These are phyloP conservation scores for Hortiboletus campestris DNA, from an alignment of 768 basidiomycete species.

Conservation along the genomic window DNA sequence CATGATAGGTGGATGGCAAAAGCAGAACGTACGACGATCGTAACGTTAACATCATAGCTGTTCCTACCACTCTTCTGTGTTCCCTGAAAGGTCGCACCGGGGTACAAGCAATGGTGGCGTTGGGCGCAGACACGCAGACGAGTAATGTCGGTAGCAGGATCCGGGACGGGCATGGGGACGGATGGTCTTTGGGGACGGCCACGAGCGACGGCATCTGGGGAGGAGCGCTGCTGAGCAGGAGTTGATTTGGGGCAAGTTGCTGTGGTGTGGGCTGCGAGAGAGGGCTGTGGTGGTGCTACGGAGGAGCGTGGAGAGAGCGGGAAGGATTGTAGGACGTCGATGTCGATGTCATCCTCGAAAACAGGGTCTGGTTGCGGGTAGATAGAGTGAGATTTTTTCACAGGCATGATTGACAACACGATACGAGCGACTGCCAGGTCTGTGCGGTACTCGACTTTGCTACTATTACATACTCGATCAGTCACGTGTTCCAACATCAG, in stretches of 20 bases:
- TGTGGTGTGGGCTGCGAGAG: slow-evolving; percentile 15
- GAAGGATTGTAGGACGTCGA: slow-evolving; percentile 20
- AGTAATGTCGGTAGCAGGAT: slow-evolving; percentile 73
- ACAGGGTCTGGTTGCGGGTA: slow-evolving; percentile 23
- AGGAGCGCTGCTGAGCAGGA: slow-evolving; percentile 18
- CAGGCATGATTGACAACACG: slow-evolving; percentile 24
- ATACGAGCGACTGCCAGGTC: slow-evolving; percentile 16
- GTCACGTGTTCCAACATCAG: slow-evolving; percentile 11
- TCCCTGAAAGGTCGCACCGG: slow-evolving; percentile 85
- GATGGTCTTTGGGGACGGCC: slow-evolving; percentile 9
- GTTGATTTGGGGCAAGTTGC: slow-evolving; percentile 10
- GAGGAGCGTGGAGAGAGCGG: neutral
- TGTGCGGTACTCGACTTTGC: slow-evolving; percentile 2
- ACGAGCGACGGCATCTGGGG: slow-evolving; percentile 10
- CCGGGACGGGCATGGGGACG: slow-evolving; percentile 27
- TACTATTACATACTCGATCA: slow-evolving; percentile 6
- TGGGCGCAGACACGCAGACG: slow-evolving; percentile 70
- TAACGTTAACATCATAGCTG: slow-evolving; percentile 92
- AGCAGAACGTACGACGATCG: slow-evolving; percentile 71
- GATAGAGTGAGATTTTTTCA: slow-evolving; percentile 16
- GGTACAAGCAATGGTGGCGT: slow-evolving; percentile 77
- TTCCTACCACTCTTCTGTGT: slow-evolving; percentile 94
- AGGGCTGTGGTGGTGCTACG: slow-evolving; percentile 5
- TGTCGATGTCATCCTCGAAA: slow-evolving; percentile 38
- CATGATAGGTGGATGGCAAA: neutral